phyloP scores from a whole-genome alignment of 495 filamentous ascomycete species.

The Cercophora scortea region DNA sequence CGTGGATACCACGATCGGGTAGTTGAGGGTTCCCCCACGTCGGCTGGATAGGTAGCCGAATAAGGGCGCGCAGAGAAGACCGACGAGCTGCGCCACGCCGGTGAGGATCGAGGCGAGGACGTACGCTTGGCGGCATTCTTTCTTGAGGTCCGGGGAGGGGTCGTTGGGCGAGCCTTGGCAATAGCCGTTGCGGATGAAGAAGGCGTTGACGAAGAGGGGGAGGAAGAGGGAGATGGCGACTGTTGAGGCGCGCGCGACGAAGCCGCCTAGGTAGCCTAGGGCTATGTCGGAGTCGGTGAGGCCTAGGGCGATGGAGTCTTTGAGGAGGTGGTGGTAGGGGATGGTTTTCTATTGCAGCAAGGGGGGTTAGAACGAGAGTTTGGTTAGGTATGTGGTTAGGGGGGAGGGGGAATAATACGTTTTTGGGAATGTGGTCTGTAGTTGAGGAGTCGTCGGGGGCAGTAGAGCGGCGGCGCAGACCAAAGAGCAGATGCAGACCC shows the following conservation, averaged over 20 bases:
- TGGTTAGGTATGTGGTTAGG: background rate
- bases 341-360: constrained; percentile 18
- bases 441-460: constrained; percentile 8
- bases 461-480: constrained; percentile 11
- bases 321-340: constrained; percentile 46
- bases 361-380: background rate
- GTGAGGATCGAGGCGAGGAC: constrained; percentile 75
- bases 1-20: constrained; percentile 65
- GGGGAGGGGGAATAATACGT: constrained; percentile 6
- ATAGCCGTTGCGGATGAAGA: constrained; percentile 72
- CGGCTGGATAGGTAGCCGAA: constrained; percentile 74
- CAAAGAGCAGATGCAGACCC: constrained; percentile 49
- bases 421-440: constrained; percentile 4
- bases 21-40: constrained; percentile 48
- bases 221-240: constrained; percentile 93
- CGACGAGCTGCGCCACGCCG: constrained; percentile 79
- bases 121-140: constrained; percentile 77
- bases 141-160: constrained; percentile 61
- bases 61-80: constrained; percentile 72
- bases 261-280: constrained; percentile 85
- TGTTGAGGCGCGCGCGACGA: constrained; percentile 91
- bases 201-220: constrained; percentile 82
- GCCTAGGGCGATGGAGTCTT: constrained; percentile 63
- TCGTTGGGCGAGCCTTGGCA: constrained; percentile 57
- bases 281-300: constrained; percentile 68